Base-by-base conservation (phyloP, 1,139 yeast genomes). In the Sugiyamaella xylanicola region DNA sequence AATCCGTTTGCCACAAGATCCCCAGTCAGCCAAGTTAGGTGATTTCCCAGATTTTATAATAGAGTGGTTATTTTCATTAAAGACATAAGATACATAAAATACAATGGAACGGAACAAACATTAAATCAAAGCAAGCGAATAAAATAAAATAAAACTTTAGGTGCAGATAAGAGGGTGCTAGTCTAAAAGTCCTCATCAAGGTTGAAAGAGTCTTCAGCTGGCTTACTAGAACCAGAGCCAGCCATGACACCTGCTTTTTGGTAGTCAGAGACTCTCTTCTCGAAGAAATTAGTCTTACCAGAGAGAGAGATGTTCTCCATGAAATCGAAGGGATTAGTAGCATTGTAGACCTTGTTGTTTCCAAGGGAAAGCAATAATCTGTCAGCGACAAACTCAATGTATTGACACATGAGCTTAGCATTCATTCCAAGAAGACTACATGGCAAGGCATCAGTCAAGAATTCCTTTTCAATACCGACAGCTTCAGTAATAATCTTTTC, bases 171-270 rank as follows among this genome's bases (percentile, higher is more conserved):
- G 35, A 32, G 37, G 37, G 13, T 32, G 37, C 8, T 16, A 25
- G 40, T 54, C 69, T 74, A 76, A 63, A 76, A 76, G 59, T 76
- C 80, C 65, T 76, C 80, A 63, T 76, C 78, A 49, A 76, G 66
- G 44, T 72, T 68, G 65, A 76, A 76, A 46, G 79, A 78, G 63
- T 78, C 80, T 44, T 69, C 74, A 45, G 50, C 74, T 67, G 58
- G 74, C 79, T 71, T 72, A 56, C 67, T 63, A 47, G 70, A 69
- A 55, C 71, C 65, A 51, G 80, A 70, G 50, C 76, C 75, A 56
- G 87, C 91, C 95, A 93, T 93, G 68, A 93, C 99, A 78, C 98
- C 98, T 56, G 98, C 98, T 80, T 93, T 93, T 78, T 93, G 97
- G 78, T 95, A 95, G 75, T 95, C 99, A 59, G 96, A 87, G 60